Percentiles rank a stretch among this genome's conserved stretches.
phyloP scores from a whole-genome alignment of 495 filamentous ascomycete species.

The Penicillium parvum region DNA sequence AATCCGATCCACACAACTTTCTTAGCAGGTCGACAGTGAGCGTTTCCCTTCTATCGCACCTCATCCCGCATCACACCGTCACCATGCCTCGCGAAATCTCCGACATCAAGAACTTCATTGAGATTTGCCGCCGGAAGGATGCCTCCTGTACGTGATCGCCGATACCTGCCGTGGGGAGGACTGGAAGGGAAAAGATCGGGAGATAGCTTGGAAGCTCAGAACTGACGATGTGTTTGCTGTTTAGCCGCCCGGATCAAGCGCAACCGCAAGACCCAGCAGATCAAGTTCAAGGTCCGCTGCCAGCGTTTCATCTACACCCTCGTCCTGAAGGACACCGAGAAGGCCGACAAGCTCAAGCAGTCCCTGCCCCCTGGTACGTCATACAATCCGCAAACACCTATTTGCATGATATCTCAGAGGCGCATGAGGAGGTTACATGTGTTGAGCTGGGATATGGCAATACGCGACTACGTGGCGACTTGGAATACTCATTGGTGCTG shows the following conservation, averaged over 20 bases:
- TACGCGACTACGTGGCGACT: too few relatives aligned
- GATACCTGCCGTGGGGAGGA: neutral
- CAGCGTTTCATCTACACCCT: conserved; percentile 91
- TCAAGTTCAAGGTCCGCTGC: conserved; percentile 99
- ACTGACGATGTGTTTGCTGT: too few relatives aligned
- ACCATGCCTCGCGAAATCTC: conserved; percentile 96
- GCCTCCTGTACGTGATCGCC: conserved; percentile 72
- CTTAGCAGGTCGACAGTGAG: conserved; percentile 13
- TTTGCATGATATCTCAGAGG: too few relatives aligned
- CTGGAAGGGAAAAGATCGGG: conserved; percentile 1
- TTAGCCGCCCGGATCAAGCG: conserved; percentile 96
- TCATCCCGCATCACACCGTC: conserved; percentile 32
- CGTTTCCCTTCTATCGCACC: conserved; percentile 15
- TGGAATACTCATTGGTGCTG: too few relatives aligned
- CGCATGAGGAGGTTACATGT: too few relatives aligned
- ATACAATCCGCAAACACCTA: neutral
- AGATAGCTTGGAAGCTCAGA: too few relatives aligned
- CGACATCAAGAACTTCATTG: conserved; percentile 99
- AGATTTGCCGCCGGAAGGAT: conserved; percentile 99
- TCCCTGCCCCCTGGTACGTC: conserved; percentile 87
- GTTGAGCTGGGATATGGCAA: too few relatives aligned
- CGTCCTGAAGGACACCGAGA: conserved; percentile 93
- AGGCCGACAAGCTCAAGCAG: conserved; percentile 99
- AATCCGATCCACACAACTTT: conserved; percentile 32
- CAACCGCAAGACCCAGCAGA: conserved; percentile 77